Percentiles rank a stretch among this genome's conserved stretches.
Conservation (phyloP, 2,329 filamentous ascomycete species). For the Sporothrix variecibatus region DNA sequence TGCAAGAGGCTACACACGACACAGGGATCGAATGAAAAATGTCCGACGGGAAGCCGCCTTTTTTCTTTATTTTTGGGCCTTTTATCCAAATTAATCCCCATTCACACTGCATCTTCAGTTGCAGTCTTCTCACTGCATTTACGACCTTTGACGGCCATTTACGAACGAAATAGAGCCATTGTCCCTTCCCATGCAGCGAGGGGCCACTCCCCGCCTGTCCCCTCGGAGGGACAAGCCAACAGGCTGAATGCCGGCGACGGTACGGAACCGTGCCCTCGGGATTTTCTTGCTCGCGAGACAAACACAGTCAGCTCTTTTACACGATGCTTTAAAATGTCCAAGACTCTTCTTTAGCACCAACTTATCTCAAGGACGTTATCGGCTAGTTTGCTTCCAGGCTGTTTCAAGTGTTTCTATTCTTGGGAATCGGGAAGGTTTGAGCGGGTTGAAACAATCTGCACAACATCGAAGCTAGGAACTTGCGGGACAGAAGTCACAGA, state of each 20-base stretch:
- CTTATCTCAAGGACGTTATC: background rate
- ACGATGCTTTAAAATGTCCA: background rate
- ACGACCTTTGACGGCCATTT: background rate
- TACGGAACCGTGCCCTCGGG: slow-evolving; percentile 12
- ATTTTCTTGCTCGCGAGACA: background rate
- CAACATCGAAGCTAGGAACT: background rate
- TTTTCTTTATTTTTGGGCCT: background rate
- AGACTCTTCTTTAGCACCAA: background rate
- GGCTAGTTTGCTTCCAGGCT: background rate
- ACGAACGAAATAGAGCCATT: background rate
- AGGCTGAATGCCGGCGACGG: slow-evolving; percentile 6
- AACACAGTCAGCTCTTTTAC: background rate
- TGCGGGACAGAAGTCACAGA: background rate
- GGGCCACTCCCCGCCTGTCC: background rate
- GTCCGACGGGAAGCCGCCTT: background rate
- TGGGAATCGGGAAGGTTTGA: background rate
- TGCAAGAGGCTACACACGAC: background rate
- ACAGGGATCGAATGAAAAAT: slow-evolving; percentile 10
- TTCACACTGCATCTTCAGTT: background rate
- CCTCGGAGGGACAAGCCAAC: background rate
- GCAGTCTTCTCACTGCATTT: background rate
- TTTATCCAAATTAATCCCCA: slow-evolving; percentile 13
- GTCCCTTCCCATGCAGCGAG: background rate
- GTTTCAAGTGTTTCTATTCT: slow-evolving; percentile 15
- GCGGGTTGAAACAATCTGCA: background rate